Percentiles rank a stretch among this genome's conserved stretches.
Conservation (phyloP, 768 basidiomycete species). For the Lentinula lateritia region DNA sequence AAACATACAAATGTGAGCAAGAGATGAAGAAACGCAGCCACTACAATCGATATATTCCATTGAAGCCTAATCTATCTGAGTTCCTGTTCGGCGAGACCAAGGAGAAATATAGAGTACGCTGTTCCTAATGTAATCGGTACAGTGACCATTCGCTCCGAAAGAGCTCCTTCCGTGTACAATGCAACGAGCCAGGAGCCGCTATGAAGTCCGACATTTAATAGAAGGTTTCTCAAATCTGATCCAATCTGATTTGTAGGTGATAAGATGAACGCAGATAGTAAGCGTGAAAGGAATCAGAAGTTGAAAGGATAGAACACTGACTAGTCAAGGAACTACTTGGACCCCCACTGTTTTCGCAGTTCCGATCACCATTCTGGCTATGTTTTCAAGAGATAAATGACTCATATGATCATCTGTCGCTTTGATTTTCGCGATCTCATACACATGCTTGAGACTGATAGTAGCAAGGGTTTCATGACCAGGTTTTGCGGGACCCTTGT, state of each 20-base stretch:
- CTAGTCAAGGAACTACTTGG: slow-evolving; percentile 74
- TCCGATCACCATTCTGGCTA: slow-evolving; percentile 84
- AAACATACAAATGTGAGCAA: slow-evolving; percentile 1
- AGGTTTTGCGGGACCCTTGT: slow-evolving; percentile 83
- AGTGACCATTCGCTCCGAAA: background rate
- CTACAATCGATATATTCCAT: background rate
- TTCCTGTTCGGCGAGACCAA: background rate
- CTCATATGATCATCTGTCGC: slow-evolving; percentile 83
- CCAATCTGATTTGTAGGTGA: background rate
- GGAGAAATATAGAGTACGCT: background rate
- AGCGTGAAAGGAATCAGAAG: background rate
- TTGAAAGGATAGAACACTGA: background rate
- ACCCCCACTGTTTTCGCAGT: slow-evolving; percentile 87
- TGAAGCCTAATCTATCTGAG: slow-evolving; percentile 6
- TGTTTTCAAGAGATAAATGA: slow-evolving; percentile 80
- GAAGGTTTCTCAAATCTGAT: background rate
- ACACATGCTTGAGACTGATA: slow-evolving; percentile 93
- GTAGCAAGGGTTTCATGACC: slow-evolving; percentile 76
- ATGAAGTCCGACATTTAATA: background rate
- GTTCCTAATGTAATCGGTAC: background rate
- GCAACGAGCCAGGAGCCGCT: background rate
- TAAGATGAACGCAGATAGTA: slow-evolving; percentile 4
- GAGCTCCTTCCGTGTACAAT: background rate
- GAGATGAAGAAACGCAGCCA: background rate
- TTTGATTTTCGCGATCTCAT: slow-evolving; percentile 98